A percentile compares a stretch with the other conserved stretches of the same genome.
Evolutionary conservation across 352 stramenopile genomes (phyloP).

Genomic region (Phytopythium boreale): DNA sequence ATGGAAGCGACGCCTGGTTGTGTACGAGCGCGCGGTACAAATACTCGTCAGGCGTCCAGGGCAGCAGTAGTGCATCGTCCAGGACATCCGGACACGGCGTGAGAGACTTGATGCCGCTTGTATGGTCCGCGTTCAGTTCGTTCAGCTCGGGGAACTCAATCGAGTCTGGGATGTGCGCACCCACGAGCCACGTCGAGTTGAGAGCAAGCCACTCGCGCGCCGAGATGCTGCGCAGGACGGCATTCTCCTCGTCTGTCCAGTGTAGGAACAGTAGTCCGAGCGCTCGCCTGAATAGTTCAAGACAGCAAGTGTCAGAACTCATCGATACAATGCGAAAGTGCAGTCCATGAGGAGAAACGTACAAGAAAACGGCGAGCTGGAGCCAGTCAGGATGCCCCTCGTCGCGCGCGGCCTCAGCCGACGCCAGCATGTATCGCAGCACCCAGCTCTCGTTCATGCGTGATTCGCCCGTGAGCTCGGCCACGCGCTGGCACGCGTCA

Average conservation of each 20-base stretch:
- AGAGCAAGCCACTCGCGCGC: slow-evolving; percentile 64
- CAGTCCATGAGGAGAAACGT: slow-evolving; percentile 8
- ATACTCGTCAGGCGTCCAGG: slow-evolving; percentile 83
- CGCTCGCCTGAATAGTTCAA: slow-evolving; percentile 29
- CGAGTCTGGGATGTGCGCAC: slow-evolving; percentile 44
- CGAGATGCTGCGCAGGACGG: slow-evolving; percentile 63
- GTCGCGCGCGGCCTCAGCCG: slow-evolving; percentile 47
- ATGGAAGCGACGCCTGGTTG: slow-evolving; percentile 60
- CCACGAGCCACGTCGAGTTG: slow-evolving; percentile 67
- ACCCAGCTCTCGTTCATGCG: slow-evolving; percentile 48
- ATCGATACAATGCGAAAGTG: not conserved
- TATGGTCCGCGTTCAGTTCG: slow-evolving; percentile 61
- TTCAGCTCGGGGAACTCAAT: slow-evolving; percentile 68
- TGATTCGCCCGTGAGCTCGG: slow-evolving; percentile 58
- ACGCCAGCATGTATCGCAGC: slow-evolving; percentile 70
- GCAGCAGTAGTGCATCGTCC: slow-evolving; percentile 36
- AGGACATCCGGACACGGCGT: slow-evolving; percentile 14
- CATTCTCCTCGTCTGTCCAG: slow-evolving; percentile 71
- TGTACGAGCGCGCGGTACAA: slow-evolving; percentile 58
- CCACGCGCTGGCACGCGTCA: slow-evolving; percentile 58
- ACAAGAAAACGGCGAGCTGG: slow-evolving; percentile 72
- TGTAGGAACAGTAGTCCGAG: slow-evolving; percentile 74
- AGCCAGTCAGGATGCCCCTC: slow-evolving; percentile 83
- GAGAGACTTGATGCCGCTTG: slow-evolving; percentile 11
- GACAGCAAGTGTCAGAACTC: not conserved